A percentile compares a stretch with the other conserved stretches of the same genome.
Evolutionary conservation across 805 yeast species (phyloP).

Genomic region (Kuraishia borneana): DNA sequence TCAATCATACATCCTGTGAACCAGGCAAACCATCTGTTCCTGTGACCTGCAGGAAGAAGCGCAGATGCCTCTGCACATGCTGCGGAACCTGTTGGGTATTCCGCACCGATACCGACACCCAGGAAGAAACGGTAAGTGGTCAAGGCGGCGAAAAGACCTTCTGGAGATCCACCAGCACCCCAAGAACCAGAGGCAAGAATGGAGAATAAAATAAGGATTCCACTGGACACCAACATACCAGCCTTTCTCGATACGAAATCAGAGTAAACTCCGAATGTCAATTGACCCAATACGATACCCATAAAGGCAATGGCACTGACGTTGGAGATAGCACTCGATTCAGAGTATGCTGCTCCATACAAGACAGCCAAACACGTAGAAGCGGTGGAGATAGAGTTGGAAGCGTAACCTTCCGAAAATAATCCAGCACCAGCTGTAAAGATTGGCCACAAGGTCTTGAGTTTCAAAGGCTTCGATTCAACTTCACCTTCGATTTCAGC

Average conservation of each 20-base stretch:
- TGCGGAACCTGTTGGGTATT: constrained; percentile 88
- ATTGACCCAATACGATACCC: constrained; percentile 85
- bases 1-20: constrained; percentile 88
- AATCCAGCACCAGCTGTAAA: constrained; percentile 86
- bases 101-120: constrained; percentile 92
- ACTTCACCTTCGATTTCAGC: neutral
- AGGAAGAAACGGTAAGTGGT: constrained; percentile 79
- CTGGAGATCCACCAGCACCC: constrained; percentile 63
- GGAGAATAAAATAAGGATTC: constrained; percentile 65
- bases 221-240: constrained; percentile 75
- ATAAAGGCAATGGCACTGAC: constrained; percentile 84
- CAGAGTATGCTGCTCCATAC: constrained; percentile 51
- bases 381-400: constrained; percentile 73
- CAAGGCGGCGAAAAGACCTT: constrained; percentile 74
- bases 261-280: constrained; percentile 68
- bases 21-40: constrained; percentile 84
- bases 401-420: constrained; percentile 88
- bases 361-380: constrained; percentile 55
- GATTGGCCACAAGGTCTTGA: constrained; percentile 43
- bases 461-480: constrained; percentile 21
- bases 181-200: constrained; percentile 77
- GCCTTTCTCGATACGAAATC: constrained; percentile 73
- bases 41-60: constrained; percentile 62
- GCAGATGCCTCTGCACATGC: constrained; percentile 90
- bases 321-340: constrained; percentile 64